Evolutionary conservation across 805 yeast species (phyloP).

Genomic region (Metschnikowia colocasiae): DNA sequence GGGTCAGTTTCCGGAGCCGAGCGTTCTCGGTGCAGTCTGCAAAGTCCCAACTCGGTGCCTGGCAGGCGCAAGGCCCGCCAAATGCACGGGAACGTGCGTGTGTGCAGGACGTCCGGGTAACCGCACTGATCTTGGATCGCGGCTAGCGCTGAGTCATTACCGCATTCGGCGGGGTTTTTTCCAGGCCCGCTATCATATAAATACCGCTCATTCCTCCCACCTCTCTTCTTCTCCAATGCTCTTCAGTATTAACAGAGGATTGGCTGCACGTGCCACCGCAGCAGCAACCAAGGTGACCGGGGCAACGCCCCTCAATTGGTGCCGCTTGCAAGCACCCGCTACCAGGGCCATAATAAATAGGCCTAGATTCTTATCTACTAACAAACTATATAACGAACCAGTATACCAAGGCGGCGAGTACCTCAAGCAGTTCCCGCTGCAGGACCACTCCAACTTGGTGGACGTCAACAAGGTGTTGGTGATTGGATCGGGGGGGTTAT

Average conservation of each 20-base stretch:
- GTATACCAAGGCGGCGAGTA: constrained; percentile 63
- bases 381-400: constrained; percentile 15
- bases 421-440: constrained; percentile 53
- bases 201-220: constrained; percentile 3
- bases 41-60: too few relatives aligned
- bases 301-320: not conserved
- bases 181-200: constrained; percentile 12
- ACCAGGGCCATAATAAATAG: not conserved
- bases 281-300: not conserved
- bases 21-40: too few relatives aligned
- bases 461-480: constrained; percentile 85
- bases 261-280: constrained; percentile 8
- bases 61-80: too few relatives aligned
- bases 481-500: constrained; percentile 95
- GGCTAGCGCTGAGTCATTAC: constrained; percentile 26
- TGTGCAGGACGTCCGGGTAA: constrained; percentile 15
- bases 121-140: constrained; percentile 22
- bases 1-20: too few relatives aligned
- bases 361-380: constrained; percentile 1
- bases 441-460: constrained; percentile 62
- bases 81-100: too few relatives aligned
- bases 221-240: constrained; percentile 9
- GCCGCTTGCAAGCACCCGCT: not conserved
- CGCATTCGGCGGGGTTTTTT: constrained; percentile 20
- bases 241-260: constrained; percentile 8